Conservation (phyloP, 768 basidiomycete species). For the Leucocoprinus sp. region DNA sequence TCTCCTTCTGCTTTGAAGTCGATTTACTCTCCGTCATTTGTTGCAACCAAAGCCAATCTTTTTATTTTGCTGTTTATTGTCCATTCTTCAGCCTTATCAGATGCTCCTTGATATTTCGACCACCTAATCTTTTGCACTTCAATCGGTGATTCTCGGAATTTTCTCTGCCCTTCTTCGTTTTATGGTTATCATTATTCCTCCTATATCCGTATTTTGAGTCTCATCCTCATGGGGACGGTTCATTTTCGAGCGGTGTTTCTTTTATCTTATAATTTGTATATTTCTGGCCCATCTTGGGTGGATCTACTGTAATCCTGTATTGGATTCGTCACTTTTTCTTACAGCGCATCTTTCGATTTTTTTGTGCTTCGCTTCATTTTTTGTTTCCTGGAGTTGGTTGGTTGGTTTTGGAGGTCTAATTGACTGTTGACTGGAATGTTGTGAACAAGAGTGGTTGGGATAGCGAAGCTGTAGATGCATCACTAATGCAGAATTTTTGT, state of each 20-base stretch:
- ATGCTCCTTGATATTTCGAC: too few species aligned
- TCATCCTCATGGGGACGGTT: constrained; percentile 4
- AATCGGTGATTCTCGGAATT: constrained; percentile 2
- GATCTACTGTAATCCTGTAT: neutral
- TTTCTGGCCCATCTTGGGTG: neutral
- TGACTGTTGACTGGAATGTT: too few species aligned
- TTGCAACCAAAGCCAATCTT: too few species aligned
- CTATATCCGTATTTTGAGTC: neutral
- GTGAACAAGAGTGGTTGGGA: too few species aligned
- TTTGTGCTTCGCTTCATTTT: neutral
- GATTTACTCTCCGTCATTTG: neutral
- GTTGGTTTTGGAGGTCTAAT: neutral
- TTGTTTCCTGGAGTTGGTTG: neutral
- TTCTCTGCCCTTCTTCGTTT: neutral
- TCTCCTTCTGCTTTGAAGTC: neutral
- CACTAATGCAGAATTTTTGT: neutral
- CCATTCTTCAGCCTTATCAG: too few species aligned
- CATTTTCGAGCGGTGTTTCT: neutral
- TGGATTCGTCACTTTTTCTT: neutral
- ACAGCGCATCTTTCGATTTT: neutral
- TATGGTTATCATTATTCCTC: constrained; percentile 7
- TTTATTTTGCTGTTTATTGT: too few species aligned
- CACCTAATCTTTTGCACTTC: too few species aligned
- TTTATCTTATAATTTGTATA: neutral
- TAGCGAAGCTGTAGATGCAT: too few species aligned